phyloP scores from a whole-genome alignment of 495 filamentous ascomycete species.

The Penicillium argentinense region DNA sequence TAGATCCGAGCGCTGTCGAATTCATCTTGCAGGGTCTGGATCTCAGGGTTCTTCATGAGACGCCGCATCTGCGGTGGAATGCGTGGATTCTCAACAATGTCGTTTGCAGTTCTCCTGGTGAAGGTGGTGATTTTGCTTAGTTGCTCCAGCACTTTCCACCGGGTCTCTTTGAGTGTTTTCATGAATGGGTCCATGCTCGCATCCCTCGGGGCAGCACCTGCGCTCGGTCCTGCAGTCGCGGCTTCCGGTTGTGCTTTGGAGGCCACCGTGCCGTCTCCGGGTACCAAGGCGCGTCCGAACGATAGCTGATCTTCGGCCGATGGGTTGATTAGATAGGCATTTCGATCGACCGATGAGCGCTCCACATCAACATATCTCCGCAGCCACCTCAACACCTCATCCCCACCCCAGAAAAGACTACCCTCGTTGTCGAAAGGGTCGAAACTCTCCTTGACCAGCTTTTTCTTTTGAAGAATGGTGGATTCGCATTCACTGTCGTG shows the following conservation, averaged over 20 bases:
- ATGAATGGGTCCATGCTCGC: slow-evolving; percentile 93
- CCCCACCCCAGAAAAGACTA: slow-evolving; percentile 93
- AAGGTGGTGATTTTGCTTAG: slow-evolving; percentile 96
- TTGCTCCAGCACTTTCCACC: slow-evolving; percentile 94
- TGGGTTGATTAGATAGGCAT: slow-evolving; percentile 88
- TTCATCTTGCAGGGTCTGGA: slow-evolving; percentile 92
- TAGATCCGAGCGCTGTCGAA: slow-evolving; percentile 96
- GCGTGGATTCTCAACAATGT: slow-evolving; percentile 84
- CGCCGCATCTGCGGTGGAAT: slow-evolving; percentile 83
- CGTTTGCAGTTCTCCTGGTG: slow-evolving; percentile 85
- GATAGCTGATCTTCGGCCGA: slow-evolving; percentile 76
- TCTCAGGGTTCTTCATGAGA: slow-evolving; percentile 87
- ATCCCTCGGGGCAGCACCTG: slow-evolving; percentile 46
- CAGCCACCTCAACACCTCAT: slow-evolving; percentile 92
- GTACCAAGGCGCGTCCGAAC: slow-evolving; percentile 60
- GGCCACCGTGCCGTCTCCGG: slow-evolving; percentile 30
- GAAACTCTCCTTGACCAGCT: slow-evolving; percentile 74
- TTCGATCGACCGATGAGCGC: slow-evolving; percentile 78
- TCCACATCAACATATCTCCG: slow-evolving; percentile 79
- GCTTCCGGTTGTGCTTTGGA: slow-evolving; percentile 33
- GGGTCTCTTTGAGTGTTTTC: slow-evolving; percentile 91
- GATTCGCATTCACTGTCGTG: slow-evolving; percentile 96
- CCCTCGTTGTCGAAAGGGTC: slow-evolving; percentile 87
- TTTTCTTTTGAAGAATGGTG: slow-evolving; percentile 92
- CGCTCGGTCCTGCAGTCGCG: slow-evolving; percentile 31